Percentiles rank a stretch among this genome's conserved stretches.
These are phyloP conservation scores for Scutellaria barbata DNA, from an alignment of 257 asterid species.

Conservation along the genomic window DNA sequence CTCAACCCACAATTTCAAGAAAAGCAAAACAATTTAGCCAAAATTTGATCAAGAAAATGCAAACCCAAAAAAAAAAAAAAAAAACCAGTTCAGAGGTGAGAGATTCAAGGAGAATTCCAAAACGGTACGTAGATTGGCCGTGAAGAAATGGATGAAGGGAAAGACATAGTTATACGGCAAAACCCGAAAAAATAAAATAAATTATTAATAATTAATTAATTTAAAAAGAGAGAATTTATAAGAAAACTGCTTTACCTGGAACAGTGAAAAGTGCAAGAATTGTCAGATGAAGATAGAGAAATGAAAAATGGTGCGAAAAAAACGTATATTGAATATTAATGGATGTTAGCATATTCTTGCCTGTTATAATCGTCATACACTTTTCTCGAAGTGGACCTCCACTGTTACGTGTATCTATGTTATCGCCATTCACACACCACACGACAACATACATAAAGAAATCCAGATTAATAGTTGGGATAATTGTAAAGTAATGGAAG, in stretches of 20 bases:
- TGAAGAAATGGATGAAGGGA: constrained; percentile 32
- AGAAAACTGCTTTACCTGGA: constrained; percentile 35
- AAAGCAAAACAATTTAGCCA: constrained; percentile 8
- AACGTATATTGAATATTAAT: constrained; percentile 21
- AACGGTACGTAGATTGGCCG: constrained; percentile 20
- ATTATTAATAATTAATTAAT: too few relatives aligned
- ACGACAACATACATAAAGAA: neutral
- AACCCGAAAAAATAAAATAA: neutral
- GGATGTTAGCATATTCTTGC: constrained; percentile 33
- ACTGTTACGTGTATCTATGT: constrained; percentile 33
- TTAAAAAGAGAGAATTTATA: constrained; percentile 1
- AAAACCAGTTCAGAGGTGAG: constrained; percentile 25
- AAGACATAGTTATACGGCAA: constrained; percentile 37
- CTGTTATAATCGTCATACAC: constrained; percentile 32
- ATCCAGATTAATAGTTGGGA: neutral
- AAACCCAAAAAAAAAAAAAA: neutral
- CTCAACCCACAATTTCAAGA: constrained; percentile 13
- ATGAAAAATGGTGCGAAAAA: constrained; percentile 2
- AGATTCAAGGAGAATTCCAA: constrained; percentile 28
- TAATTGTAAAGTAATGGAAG: neutral
- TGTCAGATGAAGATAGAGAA: constrained; percentile 21
- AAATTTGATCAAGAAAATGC: constrained; percentile 13
- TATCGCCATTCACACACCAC: constrained; percentile 27
- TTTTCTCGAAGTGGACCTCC: constrained; percentile 43
- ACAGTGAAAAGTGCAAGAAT: constrained; percentile 36